These are phyloP conservation scores for Tetrapisispora taiwanensis DNA, from an alignment of 805 yeast species.

Conservation along the genomic window DNA sequence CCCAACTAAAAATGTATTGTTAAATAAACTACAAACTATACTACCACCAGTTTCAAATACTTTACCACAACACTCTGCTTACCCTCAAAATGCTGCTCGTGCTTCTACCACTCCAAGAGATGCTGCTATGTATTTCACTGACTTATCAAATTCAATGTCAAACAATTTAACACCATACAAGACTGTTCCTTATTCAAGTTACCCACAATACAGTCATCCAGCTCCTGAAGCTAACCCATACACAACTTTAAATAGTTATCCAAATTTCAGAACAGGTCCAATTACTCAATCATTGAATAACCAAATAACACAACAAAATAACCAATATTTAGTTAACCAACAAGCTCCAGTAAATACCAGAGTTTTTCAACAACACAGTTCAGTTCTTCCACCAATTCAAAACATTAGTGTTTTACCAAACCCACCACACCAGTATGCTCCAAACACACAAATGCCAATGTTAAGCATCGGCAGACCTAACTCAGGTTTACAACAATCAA, in stretches of 20 bases:
- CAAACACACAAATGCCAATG: background rate
- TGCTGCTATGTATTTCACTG: slow-evolving; percentile 19
- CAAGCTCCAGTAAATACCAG: background rate
- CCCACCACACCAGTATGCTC: background rate
- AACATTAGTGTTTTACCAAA: background rate
- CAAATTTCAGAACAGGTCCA: background rate
- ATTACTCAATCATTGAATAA: background rate
- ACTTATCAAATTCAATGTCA: slow-evolving; percentile 16
- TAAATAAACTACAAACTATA: slow-evolving; percentile 16
- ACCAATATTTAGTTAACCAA: background rate
- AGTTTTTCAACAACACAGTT: slow-evolving; percentile 1
- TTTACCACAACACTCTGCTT: background rate
- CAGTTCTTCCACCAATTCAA: slow-evolving; percentile 1
- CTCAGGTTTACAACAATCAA: background rate
- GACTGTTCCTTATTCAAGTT: background rate
- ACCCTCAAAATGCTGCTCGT: background rate
- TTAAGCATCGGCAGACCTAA: background rate
- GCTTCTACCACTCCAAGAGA: slow-evolving; percentile 1
- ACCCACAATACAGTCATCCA: background rate
- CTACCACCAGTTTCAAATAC: slow-evolving; percentile 10
- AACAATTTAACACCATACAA: background rate
- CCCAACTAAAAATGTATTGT: slow-evolving; percentile 13
- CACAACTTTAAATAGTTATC: background rate
- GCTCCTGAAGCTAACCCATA: background rate
- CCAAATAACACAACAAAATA: background rate